phyloP scores from a whole-genome alignment of 805 yeast genomes.

The Pichia kluyveri region DNA sequence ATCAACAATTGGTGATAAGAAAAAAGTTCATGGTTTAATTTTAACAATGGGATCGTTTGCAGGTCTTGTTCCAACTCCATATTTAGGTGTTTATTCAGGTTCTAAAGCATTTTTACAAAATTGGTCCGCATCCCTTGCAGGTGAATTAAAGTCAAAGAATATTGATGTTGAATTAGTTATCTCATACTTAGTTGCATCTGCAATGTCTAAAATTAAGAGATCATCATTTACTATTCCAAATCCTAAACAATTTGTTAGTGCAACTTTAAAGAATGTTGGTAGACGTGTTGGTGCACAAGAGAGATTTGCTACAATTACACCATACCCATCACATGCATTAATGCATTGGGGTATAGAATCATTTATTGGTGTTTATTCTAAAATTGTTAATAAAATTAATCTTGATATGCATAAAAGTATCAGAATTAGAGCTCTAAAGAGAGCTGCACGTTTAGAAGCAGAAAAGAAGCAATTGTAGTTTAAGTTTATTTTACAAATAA shows the following conservation, averaged over 20 bases:
- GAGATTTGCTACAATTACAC: conserved; percentile 77
- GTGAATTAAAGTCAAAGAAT: conserved; percentile 59
- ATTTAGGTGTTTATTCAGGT: conserved; percentile 89
- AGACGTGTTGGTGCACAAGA: conserved; percentile 91
- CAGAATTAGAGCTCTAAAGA: conserved; percentile 74
- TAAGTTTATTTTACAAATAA: not conserved
- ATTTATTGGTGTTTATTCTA: conserved; percentile 75
- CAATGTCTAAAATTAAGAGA: conserved; percentile 89
- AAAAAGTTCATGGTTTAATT: conserved; percentile 56
- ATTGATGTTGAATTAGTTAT: conserved; percentile 82
- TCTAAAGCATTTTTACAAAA: conserved; percentile 91
- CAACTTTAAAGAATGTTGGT: conserved; percentile 63
- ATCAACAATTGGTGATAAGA: conserved; percentile 33
- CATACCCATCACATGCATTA: conserved; percentile 89
- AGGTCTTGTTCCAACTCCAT: conserved; percentile 87
- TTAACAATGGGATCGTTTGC: conserved; percentile 97
- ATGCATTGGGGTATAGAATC: conserved; percentile 77
- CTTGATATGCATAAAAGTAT: conserved; percentile 70
- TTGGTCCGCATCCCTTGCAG: conserved; percentile 86
- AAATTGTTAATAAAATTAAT: conserved; percentile 60
- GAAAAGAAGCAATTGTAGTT: conserved; percentile 6
- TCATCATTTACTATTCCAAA: conserved; percentile 69
- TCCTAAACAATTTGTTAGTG: conserved; percentile 70
- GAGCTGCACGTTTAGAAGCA: conserved; percentile 40
- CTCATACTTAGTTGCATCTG: conserved; percentile 86